phyloP scores from a whole-genome alignment of 176 grass and related monocot species.

The Otatea glauca region DNA sequence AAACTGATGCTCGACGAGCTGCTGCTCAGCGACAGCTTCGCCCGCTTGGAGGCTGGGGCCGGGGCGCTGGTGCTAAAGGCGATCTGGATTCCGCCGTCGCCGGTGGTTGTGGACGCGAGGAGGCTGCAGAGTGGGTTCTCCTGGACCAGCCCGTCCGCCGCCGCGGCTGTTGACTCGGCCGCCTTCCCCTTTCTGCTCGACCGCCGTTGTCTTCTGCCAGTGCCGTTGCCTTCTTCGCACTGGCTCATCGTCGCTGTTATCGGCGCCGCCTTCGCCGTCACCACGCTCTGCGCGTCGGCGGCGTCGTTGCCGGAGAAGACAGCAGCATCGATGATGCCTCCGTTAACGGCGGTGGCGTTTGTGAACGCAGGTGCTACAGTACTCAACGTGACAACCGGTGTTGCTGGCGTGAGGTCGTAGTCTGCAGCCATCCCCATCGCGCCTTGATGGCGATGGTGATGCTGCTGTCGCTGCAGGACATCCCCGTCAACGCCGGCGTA shows the following conservation, averaged over 20 bases:
- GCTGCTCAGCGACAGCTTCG: conserved; percentile 44
- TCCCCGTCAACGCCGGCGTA: conserved; percentile 48
- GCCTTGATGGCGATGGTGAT: conserved; percentile 53
- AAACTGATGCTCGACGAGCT: conserved; percentile 69
- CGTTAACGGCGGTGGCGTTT: not conserved
- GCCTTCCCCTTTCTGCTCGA: conserved; percentile 54
- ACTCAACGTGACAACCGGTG: conserved; percentile 33
- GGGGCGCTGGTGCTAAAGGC: conserved; percentile 40
- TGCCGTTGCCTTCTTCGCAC: not conserved
- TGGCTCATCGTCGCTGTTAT: conserved; percentile 12
- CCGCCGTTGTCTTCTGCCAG: conserved; percentile 32
- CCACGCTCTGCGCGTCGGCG: not conserved
- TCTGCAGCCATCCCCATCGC: conserved; percentile 45
- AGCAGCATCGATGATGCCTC: not conserved
- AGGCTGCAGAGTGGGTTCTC: conserved; percentile 51
- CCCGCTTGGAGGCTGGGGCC: conserved; percentile 26
- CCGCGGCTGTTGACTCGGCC: not conserved
- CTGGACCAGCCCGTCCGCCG: conserved; percentile 10
- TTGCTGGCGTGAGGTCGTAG: conserved; percentile 55
- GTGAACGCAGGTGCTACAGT: conserved; percentile 19
- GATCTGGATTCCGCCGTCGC: conserved; percentile 60
- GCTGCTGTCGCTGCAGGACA: conserved; percentile 61
- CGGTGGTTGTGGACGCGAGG: conserved; percentile 26
- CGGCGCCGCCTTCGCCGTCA: not conserved
- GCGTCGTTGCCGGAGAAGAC: conserved; percentile 32